These are phyloP conservation scores for Plicaturopsis crispa DNA, from an alignment of 768 basidiomycete genomes.

Conservation along the genomic window DNA sequence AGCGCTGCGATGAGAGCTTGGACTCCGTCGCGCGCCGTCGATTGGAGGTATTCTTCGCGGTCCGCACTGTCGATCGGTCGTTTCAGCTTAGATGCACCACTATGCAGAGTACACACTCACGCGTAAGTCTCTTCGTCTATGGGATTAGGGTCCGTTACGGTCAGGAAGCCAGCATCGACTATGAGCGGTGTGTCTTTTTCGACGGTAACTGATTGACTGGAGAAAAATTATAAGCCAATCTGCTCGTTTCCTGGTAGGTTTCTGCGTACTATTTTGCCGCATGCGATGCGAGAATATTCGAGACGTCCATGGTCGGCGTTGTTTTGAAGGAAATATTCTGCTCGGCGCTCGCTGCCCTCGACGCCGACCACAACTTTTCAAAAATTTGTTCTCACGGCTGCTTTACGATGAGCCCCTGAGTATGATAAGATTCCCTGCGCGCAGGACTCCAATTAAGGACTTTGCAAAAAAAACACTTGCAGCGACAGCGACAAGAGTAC, in stretches of 20 bases:
- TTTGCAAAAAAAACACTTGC: background rate
- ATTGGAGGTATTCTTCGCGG: conserved; percentile 73
- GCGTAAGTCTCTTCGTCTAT: conserved; percentile 80
- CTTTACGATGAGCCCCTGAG: conserved; percentile 14
- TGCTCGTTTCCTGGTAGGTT: background rate
- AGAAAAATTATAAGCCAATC: conserved; percentile 1
- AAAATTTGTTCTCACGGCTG: too few relatives aligned
- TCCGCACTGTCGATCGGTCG: conserved; percentile 42
- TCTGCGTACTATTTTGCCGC: conserved; percentile 58
- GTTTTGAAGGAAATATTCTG: conserved; percentile 4
- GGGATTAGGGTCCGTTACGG: conserved; percentile 82
- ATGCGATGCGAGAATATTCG: conserved; percentile 68
- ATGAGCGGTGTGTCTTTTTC: conserved; percentile 77
- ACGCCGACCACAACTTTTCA: too few relatives aligned
- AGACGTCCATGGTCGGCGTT: conserved; percentile 66
- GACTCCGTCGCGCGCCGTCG: conserved; percentile 72
- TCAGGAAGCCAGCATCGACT: conserved; percentile 75
- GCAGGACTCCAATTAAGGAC: too few relatives aligned
- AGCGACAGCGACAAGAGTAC: background rate
- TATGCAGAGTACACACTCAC: conserved; percentile 32
- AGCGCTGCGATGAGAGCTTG: conserved; percentile 77
- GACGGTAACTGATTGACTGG: conserved; percentile 58
- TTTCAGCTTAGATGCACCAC: background rate
- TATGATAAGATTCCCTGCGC: too few relatives aligned
- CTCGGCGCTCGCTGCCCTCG: too few relatives aligned